phyloP scores from a whole-genome alignment of 1,139 yeast species.

The Blastobotrys raffinosifermentans region DNA sequence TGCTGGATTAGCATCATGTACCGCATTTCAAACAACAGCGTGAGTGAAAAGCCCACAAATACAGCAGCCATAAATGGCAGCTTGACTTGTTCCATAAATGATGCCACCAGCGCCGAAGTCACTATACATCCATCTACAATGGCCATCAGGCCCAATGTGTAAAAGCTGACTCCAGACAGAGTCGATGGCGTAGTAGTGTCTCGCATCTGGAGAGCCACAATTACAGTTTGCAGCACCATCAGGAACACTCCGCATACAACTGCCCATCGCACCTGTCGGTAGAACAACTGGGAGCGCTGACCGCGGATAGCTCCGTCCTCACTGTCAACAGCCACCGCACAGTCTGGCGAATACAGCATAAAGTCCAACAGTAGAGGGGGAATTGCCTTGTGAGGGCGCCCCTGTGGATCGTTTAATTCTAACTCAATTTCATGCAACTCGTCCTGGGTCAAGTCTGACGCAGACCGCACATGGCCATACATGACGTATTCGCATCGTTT shows the following conservation, averaged over 20 bases:
- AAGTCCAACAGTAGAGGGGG: conserved; percentile 57
- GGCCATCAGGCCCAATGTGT: conserved; percentile 50
- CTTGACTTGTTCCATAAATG: conserved; percentile 52
- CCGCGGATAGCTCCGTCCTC: conserved; percentile 44
- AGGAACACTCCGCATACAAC: conserved; percentile 42
- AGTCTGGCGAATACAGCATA: conserved; percentile 79
- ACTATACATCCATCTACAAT: conserved; percentile 65
- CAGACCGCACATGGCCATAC: conserved; percentile 62
- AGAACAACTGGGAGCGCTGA: conserved; percentile 46
- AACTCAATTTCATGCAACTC: conserved; percentile 61
- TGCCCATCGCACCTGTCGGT: conserved; percentile 32
- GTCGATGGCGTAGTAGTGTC: conserved; percentile 74
- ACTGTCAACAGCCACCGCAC: conserved; percentile 54
- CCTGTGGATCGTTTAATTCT: conserved; percentile 65
- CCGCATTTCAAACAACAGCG: conserved; percentile 72
- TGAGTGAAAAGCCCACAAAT: conserved; percentile 60
- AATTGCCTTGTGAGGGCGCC: conserved; percentile 59
- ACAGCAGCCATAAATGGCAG: conserved; percentile 66
- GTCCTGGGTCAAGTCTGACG: conserved; percentile 43
- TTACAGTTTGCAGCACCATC: conserved; percentile 43
- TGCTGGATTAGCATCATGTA: conserved; percentile 64
- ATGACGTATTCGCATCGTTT: conserved; percentile 65
- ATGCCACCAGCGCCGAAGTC: conserved; percentile 53
- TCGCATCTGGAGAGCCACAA: conserved; percentile 61
- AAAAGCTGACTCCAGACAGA: conserved; percentile 61